Evolutionary conservation across 2,329 filamentous ascomycete genomes (phyloP), one percentile per base, ranked within the genome.

Genomic region (Dothiorella sarmentorum): DNA sequence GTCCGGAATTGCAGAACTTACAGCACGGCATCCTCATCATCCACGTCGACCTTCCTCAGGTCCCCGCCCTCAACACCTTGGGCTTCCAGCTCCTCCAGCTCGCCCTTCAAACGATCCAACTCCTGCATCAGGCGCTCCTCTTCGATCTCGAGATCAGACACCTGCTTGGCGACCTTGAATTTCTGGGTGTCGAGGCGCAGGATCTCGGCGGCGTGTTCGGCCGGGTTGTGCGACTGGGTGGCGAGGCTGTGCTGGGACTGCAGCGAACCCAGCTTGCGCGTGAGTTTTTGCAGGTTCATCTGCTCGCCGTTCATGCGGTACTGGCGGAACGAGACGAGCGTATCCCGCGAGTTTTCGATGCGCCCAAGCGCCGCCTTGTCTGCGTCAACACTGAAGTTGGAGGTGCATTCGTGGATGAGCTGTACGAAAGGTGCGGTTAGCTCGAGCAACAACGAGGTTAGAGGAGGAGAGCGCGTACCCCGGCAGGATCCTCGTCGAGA

Each of bases 311-410:
- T n/a, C n/a, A 58, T n/a, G 4, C 51, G 56, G 52, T 91, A 80
- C 61, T 90, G 84, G 70, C 94, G 91, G 61, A 91, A 89, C 69
- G 91, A 86, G 66, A 90, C 84, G n/a, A 99, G 85, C 0, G 89
- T 89, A 7, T 85, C 83, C 55, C 97, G 83, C 1, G 90, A 93
- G 72, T 92, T 90, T 72, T 85, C 85, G 71, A 97, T 88, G 70
- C 94, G 91, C 18, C 87, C 80, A 18, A 97, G 84, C 62, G 90
- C 89, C 64, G 85, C 80, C 70, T 91, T 94, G 80, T 99, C 94
- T 10, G 90, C 90, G 18, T 84, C 81, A 68, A 93, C 96, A 78
- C 96, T 94, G 85, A 99, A 99, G 81, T 97, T 96, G 67, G 86
- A 83, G 68, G 95, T 88, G 40, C 92, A 96, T 77, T 95, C 89